Conservation (phyloP, 306 rosid species). For the Trifolium repens region DNA sequence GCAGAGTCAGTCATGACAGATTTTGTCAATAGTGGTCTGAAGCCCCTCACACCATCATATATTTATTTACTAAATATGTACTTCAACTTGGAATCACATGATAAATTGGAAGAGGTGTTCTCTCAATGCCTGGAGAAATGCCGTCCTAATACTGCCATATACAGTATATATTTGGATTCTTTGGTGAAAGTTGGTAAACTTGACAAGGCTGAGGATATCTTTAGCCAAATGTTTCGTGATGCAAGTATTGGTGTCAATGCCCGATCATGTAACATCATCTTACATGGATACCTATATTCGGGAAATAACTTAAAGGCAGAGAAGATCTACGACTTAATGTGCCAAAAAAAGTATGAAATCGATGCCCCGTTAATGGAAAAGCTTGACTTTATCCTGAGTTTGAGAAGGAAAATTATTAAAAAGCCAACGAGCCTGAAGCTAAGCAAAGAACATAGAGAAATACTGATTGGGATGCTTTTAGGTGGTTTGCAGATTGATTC, state of each 20-base stretch:
- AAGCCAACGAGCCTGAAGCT: conserved; percentile 69
- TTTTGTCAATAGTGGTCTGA: conserved; percentile 67
- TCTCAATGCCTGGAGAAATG: conserved; percentile 77
- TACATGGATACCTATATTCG: conserved; percentile 72
- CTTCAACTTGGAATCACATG: conserved; percentile 66
- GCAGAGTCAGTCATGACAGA: conserved; percentile 80
- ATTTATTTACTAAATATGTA: conserved; percentile 73
- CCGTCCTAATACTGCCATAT: conserved; percentile 69
- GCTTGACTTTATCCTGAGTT: conserved; percentile 76
- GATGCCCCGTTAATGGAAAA: conserved; percentile 69
- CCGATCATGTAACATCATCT: conserved; percentile 82
- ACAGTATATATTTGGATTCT: conserved; percentile 79
- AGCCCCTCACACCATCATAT: conserved; percentile 73
- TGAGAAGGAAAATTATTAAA: conserved; percentile 61
- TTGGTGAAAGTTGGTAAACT: conserved; percentile 77
- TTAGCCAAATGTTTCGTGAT: conserved; percentile 61
- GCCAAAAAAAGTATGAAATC: conserved; percentile 76
- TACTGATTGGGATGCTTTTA: conserved; percentile 78
- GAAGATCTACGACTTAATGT: conserved; percentile 74
- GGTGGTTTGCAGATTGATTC: conserved; percentile 86
- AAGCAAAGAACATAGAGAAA: conserved; percentile 88
- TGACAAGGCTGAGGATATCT: conserved; percentile 78
- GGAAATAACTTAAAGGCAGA: conserved; percentile 75
- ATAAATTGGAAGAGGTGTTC: conserved; percentile 69
- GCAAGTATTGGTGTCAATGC: conserved; percentile 65